Conservation (phyloP, 164 flowering plant species). For the grape (Vitis vinifera) region ASM3070453v1 NC_081813.1:1930501-1931000, state of each 20-base stretch:
- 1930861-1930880: no score
- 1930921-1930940: conserved; percentile 12
- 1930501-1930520: no score
- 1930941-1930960: conserved; percentile 87
- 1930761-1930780: neutral
- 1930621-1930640: no score
- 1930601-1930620: no score
- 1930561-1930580: no score
- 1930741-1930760: neutral
- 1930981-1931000: conserved; percentile 76
- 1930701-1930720: neutral
- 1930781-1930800: neutral
- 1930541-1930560: no score
- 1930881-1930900: neutral
- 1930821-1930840: no score
- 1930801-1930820: neutral
- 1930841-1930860: no score
- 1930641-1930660: no score
- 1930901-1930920: neutral
- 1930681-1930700: neutral
- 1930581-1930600: no score
- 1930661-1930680: neutral
- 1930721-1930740: no score
- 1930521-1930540: no score
- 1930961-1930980: conserved; percentile 86